These are phyloP conservation scores for Melaleuca quinquenervia DNA, from an alignment of 345 rosid genomes.

Conservation along the genomic window DNA sequence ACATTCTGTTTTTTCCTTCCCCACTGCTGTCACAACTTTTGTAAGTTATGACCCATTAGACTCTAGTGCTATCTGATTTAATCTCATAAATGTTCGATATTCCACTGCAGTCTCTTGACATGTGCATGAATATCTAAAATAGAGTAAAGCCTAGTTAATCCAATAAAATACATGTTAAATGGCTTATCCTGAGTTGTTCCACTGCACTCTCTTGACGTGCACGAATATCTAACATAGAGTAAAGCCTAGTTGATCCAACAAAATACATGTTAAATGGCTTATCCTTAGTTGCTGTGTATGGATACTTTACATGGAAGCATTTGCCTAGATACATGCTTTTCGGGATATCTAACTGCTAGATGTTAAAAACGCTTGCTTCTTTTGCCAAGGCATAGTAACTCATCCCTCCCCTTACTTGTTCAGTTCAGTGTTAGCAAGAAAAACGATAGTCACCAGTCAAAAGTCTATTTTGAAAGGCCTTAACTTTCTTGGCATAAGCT, in stretches of 20 bases:
- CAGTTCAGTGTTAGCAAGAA: background rate
- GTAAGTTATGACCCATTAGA: background rate
- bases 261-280: background rate
- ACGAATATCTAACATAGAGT: background rate
- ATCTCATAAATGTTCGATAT: background rate
- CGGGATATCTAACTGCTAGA: background rate
- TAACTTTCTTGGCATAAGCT: background rate
- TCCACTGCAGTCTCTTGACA: background rate
- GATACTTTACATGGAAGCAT: background rate
- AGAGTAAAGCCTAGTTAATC: background rate
- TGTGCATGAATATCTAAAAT: background rate
- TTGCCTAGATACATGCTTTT: background rate
- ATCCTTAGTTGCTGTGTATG: background rate
- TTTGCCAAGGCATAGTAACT: background rate
- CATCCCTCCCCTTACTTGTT: background rate
- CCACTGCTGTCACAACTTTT: background rate
- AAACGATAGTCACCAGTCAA: background rate
- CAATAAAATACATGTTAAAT: background rate
- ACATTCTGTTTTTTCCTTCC: background rate
- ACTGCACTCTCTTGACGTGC: background rate
- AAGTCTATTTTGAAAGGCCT: background rate
- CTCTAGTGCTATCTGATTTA: background rate
- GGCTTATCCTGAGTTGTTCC: background rate
- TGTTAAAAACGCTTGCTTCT: background rate
- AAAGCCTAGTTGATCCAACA: background rate